These are phyloP conservation scores for Hymenoscyphus scutula DNA, from an alignment of 2,329 filamentous ascomycete species.

Conservation along the genomic window DNA sequence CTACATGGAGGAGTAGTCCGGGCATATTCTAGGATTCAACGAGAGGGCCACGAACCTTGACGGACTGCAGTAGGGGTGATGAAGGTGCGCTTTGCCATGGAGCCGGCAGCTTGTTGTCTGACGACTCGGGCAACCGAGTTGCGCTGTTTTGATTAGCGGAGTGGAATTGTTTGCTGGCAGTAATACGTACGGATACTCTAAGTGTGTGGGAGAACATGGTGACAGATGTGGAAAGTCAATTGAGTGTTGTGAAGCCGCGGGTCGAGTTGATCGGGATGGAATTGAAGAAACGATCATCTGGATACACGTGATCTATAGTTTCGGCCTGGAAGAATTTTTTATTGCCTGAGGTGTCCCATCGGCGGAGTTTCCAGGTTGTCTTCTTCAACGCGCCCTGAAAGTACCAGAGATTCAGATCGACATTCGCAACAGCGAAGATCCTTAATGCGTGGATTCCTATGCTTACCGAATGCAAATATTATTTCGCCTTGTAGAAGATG, in stretches of 20 bases:
- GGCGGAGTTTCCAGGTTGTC: no score
- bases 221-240: slow-evolving; percentile 33
- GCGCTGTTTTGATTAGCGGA: slow-evolving; percentile 34
- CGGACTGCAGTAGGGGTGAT: slow-evolving; percentile 38
- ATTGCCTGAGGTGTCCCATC: background rate
- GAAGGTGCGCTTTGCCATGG: slow-evolving; percentile 35
- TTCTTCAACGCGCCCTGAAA: background rate
- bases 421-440: background rate
- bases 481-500: background rate
- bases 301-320: background rate
- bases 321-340: background rate
- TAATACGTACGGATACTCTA: slow-evolving; percentile 36
- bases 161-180: slow-evolving; percentile 20
- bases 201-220: slow-evolving; percentile 38
- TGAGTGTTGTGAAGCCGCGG: slow-evolving; percentile 26
- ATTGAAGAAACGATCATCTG: slow-evolving; percentile 15
- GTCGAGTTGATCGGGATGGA: slow-evolving; percentile 20
- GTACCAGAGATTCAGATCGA: background rate
- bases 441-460: background rate
- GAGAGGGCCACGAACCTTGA: slow-evolving; percentile 32
- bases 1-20: background rate
- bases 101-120: slow-evolving; percentile 33
- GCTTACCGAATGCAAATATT: background rate
- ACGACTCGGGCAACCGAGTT: slow-evolving; percentile 37
- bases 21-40: background rate